Conservation (phyloP, 2,329 filamentous ascomycete genomes). For the Botrytis fabae region DNA sequence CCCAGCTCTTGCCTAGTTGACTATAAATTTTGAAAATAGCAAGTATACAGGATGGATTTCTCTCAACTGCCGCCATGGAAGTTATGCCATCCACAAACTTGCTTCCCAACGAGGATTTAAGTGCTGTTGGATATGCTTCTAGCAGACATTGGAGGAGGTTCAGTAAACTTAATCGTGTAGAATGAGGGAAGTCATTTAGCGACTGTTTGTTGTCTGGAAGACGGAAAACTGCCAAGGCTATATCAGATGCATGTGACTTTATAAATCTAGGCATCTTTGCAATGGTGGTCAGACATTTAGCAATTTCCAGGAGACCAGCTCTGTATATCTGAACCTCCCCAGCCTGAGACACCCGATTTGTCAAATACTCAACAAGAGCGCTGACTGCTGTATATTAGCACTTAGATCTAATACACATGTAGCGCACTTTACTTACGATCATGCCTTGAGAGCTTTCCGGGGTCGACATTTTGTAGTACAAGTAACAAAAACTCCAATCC, state of each 20-base stretch:
- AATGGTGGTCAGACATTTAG: conserved; percentile 17
- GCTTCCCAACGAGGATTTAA: conserved; percentile 29
- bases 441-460: conserved; percentile 27
- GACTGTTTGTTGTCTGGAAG: conserved; percentile 16
- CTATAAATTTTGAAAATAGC: conserved; percentile 35
- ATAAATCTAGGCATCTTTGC: conserved; percentile 21
- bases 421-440: conserved; percentile 23
- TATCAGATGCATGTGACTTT: conserved; percentile 6
- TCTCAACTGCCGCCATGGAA: conserved; percentile 35
- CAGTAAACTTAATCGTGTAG: conserved; percentile 32
- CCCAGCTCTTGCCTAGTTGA: conserved; percentile 32
- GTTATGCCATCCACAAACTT: conserved; percentile 33
- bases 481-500: conserved; percentile 28
- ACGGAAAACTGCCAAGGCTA: conserved; percentile 10
- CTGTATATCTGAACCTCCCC: conserved; percentile 21
- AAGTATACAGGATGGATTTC: conserved; percentile 35
- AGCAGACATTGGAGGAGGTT: conserved; percentile 30
- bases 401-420: not conserved
- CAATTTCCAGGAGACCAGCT: conserved; percentile 23
- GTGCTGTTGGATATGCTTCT: conserved; percentile 23
- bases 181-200: conserved; percentile 26
- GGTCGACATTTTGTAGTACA: conserved; percentile 25
- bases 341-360: conserved; percentile 19
- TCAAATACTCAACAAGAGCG: conserved; percentile 32
- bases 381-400: conserved; percentile 28